Evolutionary conservation across 2,329 filamentous ascomycete genomes (phyloP), one percentile per base, ranked within the genome.

Genomic region (Dryadomyces quercivorus): DNA sequence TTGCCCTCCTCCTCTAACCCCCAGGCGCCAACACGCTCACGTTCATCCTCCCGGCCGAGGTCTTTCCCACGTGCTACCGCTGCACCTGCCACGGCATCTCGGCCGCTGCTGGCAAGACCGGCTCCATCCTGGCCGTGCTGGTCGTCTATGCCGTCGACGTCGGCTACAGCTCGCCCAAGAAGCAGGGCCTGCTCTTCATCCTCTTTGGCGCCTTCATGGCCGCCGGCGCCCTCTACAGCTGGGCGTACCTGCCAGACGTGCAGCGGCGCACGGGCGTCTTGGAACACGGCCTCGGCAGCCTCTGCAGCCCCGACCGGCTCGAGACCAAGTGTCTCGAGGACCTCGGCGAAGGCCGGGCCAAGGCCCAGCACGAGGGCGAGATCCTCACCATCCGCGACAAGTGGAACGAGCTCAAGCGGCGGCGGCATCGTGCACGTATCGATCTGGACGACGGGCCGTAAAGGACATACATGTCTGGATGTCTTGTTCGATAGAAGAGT

Each of bases 61-160:
- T 82, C 45, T 85, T 85, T 62, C 80, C 80, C 0, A 84, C 81
- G 2, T 74, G 75, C 58, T 84, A 82, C 60, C 75, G 81, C 44
- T 80, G 75, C 51, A 81, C 80, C 0, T 82, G 78, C 56, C 79
- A 82, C 61, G 80, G 79, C 22, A 78, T 83, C 52, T 80, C 79
- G 0, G 80, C 80, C 0, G 80, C 80, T 0, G 73, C 75, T 0
- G 80, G 80, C 12, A 83, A 83, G 61, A 64, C 79, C 1, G 80
- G 78, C 22, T 77, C 76, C 56, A 73, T 82, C 51, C 64, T 76
- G 5, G 75, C 75, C 51, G 68, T 77, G 18, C 61, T 76, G 13
- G 67, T 77, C 26, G 73, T 77, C 1, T 76, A 73, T 59, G 74
- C 71, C 54, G 75, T 77, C 63, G 75, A 76, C 61, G 59, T 64